phyloP scores from a whole-genome alignment of 2,329 filamentous ascomycete species.

The Rhynchosporium agropyri region DNA sequence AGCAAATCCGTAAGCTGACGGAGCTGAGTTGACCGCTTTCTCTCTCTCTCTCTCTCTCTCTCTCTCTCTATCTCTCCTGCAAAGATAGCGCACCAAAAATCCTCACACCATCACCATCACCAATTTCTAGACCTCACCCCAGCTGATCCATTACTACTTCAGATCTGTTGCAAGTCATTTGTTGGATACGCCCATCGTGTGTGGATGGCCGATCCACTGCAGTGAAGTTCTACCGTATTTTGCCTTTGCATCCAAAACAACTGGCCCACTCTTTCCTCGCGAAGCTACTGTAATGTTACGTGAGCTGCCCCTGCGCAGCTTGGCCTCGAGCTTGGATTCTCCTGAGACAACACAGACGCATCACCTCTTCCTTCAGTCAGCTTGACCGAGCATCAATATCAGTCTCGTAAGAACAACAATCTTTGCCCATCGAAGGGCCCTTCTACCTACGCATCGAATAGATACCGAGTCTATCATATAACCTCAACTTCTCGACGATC shows the following conservation, averaged over 20 bases:
- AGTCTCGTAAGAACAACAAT: neutral
- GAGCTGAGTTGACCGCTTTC: conserved; percentile 2
- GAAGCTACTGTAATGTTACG: conserved; percentile 12
- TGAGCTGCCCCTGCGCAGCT: neutral
- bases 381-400: neutral
- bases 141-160: neutral
- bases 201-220: conserved; percentile 9
- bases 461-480: conserved; percentile 1
- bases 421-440: conserved; percentile 2
- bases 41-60: neutral
- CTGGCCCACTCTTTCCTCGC: conserved; percentile 2
- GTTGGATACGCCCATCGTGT: conserved; percentile 12
- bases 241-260: conserved; percentile 4
- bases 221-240: neutral
- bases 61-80: no score
- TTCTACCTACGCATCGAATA: neutral
- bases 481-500: neutral
- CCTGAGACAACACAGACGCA: conserved; percentile 1
- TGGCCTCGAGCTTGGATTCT: conserved; percentile 7
- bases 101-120: neutral
- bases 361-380: neutral
- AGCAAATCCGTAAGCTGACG: conserved; percentile 18
- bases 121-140: neutral
- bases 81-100: neutral
- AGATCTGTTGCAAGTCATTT: conserved; percentile 12